Conservation (phyloP, 2,329 filamentous ascomycete species). For the Aspergillus sp. region DNA sequence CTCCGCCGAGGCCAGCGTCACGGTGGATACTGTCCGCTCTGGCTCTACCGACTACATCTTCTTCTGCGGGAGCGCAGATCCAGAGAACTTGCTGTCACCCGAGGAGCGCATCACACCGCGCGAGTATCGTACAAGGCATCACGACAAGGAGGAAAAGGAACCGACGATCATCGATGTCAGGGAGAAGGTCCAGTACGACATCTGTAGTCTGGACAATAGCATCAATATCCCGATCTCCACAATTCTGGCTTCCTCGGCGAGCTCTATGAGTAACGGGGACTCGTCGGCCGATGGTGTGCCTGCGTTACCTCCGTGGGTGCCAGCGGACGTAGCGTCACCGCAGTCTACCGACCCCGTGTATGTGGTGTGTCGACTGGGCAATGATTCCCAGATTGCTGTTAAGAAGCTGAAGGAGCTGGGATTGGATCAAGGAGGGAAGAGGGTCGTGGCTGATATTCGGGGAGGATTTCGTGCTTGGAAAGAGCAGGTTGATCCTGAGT, state of each 20-base stretch:
- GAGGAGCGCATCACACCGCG: constrained; percentile 69
- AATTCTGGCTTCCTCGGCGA: constrained; percentile 34
- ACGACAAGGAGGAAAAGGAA: constrained; percentile 17
- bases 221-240: constrained; percentile 59
- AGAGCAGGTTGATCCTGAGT: constrained; percentile 43
- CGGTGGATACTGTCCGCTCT: constrained; percentile 60
- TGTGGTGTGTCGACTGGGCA: constrained; percentile 52
- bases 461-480: constrained; percentile 49
- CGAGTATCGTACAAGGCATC: constrained; percentile 54
- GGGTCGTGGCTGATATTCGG: constrained; percentile 44
- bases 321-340: constrained; percentile 24
- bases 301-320: constrained; percentile 32
- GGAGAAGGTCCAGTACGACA: constrained; percentile 79
- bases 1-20: constrained; percentile 64
- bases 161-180: constrained; percentile 79
- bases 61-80: constrained; percentile 71
- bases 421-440: constrained; percentile 34
- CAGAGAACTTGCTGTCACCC: constrained; percentile 59
- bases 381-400: constrained; percentile 52
- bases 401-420: constrained; percentile 44
- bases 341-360: constrained; percentile 39
- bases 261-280: not conserved
- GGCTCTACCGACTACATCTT: constrained; percentile 78
- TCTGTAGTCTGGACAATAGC: constrained; percentile 74
- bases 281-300: not conserved